Percentiles rank a stretch among this genome's conserved stretches.
These are phyloP conservation scores for Rhazya stricta DNA, from an alignment of 257 asterid species.

Conservation along the genomic window DNA sequence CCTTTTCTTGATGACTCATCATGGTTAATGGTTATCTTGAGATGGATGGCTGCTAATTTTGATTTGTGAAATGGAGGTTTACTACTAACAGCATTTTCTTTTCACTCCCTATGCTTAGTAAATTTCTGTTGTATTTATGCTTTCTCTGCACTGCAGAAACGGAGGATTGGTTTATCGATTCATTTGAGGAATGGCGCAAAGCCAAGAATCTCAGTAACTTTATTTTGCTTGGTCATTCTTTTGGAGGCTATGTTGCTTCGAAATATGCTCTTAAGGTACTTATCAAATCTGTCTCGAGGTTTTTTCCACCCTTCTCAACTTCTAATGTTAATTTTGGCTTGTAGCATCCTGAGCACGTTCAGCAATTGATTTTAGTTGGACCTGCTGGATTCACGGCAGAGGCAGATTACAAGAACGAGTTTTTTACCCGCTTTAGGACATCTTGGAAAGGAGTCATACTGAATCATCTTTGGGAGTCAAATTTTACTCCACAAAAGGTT, in stretches of 20 bases:
- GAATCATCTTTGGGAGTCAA: constrained; percentile 96
- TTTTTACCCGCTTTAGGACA: constrained; percentile 58
- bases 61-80: constrained; percentile 6
- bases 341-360: constrained; percentile 92
- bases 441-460: constrained; percentile 86
- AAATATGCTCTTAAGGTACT: constrained; percentile 85
- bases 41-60: not conserved
- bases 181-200: constrained; percentile 97
- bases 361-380: constrained; percentile 86
- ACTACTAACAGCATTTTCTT: not conserved
- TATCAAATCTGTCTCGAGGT: not conserved
- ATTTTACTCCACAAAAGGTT: constrained; percentile 85
- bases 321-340: constrained; percentile 22
- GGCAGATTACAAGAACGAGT: constrained; percentile 54
- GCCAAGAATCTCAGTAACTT: constrained; percentile 77
- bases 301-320: not conserved
- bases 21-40: not conserved
- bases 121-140: constrained; percentile 5
- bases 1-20: not conserved
- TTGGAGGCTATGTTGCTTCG: constrained; percentile 95
- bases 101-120: not conserved
- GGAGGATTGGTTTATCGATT: constrained; percentile 79
- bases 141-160: constrained; percentile 50
- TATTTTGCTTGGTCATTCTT: constrained; percentile 93
- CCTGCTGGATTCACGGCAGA: constrained; percentile 90